Evolutionary conservation across 352 stramenopile genomes (phyloP), one percentile per base, ranked within the genome.

Genomic region (Hyaloperonospora arabidopsidis): DNA sequence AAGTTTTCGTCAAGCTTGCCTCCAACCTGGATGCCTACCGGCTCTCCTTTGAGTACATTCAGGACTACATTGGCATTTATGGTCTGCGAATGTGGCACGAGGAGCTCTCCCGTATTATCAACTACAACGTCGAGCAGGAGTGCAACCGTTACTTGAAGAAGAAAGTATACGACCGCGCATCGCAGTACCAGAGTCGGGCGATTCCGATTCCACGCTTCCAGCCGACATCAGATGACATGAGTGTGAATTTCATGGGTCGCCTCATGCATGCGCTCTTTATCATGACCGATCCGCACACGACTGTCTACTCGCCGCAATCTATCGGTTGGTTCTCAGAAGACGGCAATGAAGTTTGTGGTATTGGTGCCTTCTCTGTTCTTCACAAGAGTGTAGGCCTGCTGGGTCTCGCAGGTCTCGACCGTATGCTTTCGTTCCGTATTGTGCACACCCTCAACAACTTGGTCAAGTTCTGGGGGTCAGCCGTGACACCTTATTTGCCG

Each of bases 111-210:
- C 87, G 94, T 15, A 95, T 97, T 55, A 95, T 98, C 54, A 95
- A 94, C 52, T 97, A 96, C 72, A 97, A 97, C 45, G 84, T 97
- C n/a, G 93, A 98, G 64, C 87, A 97, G 52, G 94, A 98, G 66
- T 93, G 84, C 75, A 97, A 97, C 60, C 90, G 91, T 8, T 97
- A 97, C 61, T 53, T 97, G 39, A 96, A 96, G 65, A 97, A 97
- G 59, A 97, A 97, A 52, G 88, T 97, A 22, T 90, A 95, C 54
- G 87, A 96, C 59, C 70, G 78, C 19, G 75, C 85, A 13, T 97
- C 87, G 5, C 86, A 93, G 59, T 97, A 88, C 53, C 90, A 97
- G 59, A 97, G 76, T 28, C 84, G 83, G 21, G 86, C 89, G 29
- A 95, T 97, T 34, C 92, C 93, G 34, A 97, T 98, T 49, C 93